Evolutionary conservation across 228 moss, liverwort and hornwort genomes (phyloP).

Genomic region (Sphagnum magellanicum): DNA sequence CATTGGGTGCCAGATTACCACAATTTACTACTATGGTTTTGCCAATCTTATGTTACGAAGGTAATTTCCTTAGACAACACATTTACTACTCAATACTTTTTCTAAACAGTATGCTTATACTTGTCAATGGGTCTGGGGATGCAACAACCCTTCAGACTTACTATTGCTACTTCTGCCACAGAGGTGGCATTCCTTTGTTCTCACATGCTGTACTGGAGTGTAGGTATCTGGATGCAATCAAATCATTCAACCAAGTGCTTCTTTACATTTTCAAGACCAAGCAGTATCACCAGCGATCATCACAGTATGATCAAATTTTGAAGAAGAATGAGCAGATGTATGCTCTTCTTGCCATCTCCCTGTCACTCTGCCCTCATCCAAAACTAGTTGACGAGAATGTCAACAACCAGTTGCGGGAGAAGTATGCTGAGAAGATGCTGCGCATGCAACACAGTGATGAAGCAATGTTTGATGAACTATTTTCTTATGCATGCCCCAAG

Average conservation of each 20-base stretch:
- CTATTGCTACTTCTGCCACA: too few relatives aligned
- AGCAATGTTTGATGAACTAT: conserved; percentile 91
- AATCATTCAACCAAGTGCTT: conserved; percentile 87
- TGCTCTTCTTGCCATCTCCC: conserved; percentile 82
- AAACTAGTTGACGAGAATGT: conserved; percentile 98
- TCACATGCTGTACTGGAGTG: background rate
- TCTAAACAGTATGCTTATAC: too few relatives aligned
- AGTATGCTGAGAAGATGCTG: conserved; percentile 97
- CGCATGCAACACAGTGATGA: conserved; percentile 98
- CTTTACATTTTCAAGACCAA: conserved; percentile 95
- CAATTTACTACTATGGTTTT: conserved; percentile 94
- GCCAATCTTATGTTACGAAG: conserved; percentile 97
- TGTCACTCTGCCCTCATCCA: conserved; percentile 92
- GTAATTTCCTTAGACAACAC: conserved; percentile 12
- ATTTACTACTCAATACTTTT: too few relatives aligned
- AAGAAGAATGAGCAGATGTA: conserved; percentile 99
- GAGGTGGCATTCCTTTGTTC: background rate
- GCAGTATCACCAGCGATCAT: conserved; percentile 93
- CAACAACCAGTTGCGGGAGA: conserved; percentile 91
- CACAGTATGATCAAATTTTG: conserved; percentile 93
- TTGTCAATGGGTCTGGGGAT: too few relatives aligned
- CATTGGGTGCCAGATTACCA: conserved; percentile 93
- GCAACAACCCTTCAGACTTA: too few relatives aligned
- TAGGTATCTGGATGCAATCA: conserved; percentile 89
- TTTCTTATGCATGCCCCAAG: conserved; percentile 96